Base-by-base conservation (phyloP, 2,329 filamentous ascomycete species). In the Acephala macrosclerotiorum region DNA sequence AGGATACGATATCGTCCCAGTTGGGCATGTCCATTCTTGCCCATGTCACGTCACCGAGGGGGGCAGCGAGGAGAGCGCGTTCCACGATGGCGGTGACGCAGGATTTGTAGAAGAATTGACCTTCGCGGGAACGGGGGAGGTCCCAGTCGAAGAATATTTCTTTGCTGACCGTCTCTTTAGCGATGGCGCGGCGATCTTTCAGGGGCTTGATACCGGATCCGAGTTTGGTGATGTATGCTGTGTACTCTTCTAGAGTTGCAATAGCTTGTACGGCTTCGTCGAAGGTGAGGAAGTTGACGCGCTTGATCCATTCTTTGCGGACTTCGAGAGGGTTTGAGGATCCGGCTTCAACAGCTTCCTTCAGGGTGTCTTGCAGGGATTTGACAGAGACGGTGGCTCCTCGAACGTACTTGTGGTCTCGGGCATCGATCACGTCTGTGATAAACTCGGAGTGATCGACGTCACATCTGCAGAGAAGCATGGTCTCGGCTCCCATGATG, bases 401-500 rank as follows among this genome's bases (percentile, higher is more conserved):
- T 6, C 79, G 69, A 9, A 80, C 75, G 66, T 79, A 80, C 51
- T 76, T 75, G 56, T 80, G 79, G 56, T 80, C 79, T 3, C 79
- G 70, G 6, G 74, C 66, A 63, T 81, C 79, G 9, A 78, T 73
- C 2, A 75, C 72, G 70, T 75, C 77, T 0, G 78, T 79, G 67
- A 80, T 80, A 64, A 80, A 80, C 61, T 80, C 74, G 1, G 77
- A 75, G 49, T 77, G 73, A 62, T 80, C 78, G 4, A 72, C 75
- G 60, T 80, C 79, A 59, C 78, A 80, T 1, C 79, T 77, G 58
- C 77, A 78, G 16, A 80, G 70, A 26, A 80, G 68, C 66, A 80
- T 68, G 0, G 78, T 80, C 56, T 80, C 77, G 3, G 76, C 75
- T 51, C 60, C 77, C 78, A 80, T 79, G 42, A 80, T 76, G 65